Conservation (phyloP, 345 rosid genomes). For the Lumnitzera racemosa region DNA sequence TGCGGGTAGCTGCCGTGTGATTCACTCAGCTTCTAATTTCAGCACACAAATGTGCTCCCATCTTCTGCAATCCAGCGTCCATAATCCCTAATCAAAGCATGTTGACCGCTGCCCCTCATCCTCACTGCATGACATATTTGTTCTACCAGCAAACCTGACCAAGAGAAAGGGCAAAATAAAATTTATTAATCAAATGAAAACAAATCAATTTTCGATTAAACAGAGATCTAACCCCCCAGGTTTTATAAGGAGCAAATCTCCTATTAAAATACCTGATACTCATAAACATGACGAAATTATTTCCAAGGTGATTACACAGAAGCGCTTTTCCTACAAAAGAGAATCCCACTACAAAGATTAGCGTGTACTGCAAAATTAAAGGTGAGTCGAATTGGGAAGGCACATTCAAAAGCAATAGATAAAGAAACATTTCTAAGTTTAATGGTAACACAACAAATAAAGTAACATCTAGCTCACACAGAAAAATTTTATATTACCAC, state of each 20-base stretch:
- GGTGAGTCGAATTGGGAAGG: neutral
- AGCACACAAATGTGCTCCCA: constrained; percentile 80
- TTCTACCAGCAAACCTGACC: constrained; percentile 79
- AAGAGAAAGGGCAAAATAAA: neutral
- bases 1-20: no score
- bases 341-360: neutral
- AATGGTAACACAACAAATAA: no score
- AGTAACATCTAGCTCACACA: no score
- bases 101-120: constrained; percentile 80
- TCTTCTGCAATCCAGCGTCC: constrained; percentile 54
- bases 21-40: constrained; percentile 86
- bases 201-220: neutral
- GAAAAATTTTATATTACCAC: no score
- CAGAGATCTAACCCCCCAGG: neutral
- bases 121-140: constrained; percentile 76
- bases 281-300: no score
- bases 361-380: neutral
- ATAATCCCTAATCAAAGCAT: constrained; percentile 56
- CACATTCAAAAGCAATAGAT: no score
- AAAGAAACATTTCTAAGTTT: no score
- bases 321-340: neutral
- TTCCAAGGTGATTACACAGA: neutral
- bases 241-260: no score
- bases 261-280: no score
- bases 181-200: neutral